phyloP scores from a whole-genome alignment of 2,329 filamentous ascomycete genomes.

The Aspergillus sp. region DNA sequence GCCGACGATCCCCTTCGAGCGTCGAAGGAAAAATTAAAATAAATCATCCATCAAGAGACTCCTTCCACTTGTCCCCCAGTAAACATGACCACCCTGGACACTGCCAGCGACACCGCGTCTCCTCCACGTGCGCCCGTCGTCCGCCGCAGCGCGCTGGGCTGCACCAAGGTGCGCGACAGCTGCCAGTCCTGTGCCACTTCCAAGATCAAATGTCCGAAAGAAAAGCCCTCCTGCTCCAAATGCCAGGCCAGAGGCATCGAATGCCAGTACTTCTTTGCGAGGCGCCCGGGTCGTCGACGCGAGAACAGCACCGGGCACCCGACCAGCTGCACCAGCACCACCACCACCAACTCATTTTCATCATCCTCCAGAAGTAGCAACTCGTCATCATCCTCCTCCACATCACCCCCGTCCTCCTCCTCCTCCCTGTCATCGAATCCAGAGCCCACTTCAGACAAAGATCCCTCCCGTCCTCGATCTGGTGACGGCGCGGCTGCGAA shows the following conservation, averaged over 20 bases:
- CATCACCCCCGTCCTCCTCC: too few species aligned
- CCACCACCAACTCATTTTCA: background rate
- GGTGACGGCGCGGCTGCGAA: too few species aligned
- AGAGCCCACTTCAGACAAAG: too few species aligned
- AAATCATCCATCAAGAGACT: too few species aligned
- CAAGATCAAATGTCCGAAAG: constrained; percentile 27
- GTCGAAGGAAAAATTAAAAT: too few species aligned
- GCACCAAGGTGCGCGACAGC: constrained; percentile 34
- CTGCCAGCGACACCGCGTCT: too few species aligned
- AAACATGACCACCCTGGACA: too few species aligned
- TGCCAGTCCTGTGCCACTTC: constrained; percentile 39
- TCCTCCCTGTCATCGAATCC: too few species aligned
- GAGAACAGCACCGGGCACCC: constrained; percentile 6
- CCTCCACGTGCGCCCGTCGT: background rate
- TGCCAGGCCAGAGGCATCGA: constrained; percentile 29
- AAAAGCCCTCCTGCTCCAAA: constrained; percentile 27
- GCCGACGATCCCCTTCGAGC: too few species aligned
- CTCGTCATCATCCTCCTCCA: too few species aligned
- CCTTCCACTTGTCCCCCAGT: too few species aligned
- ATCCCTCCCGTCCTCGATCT: too few species aligned
- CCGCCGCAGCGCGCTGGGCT: background rate
- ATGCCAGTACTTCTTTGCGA: constrained; percentile 35
- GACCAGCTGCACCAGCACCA: background rate
- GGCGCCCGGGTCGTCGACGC: constrained; percentile 26
- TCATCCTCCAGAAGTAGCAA: background rate